phyloP scores from a whole-genome alignment of 148 eudicot genomes.

The Rhododendron ovatum region DNA sequence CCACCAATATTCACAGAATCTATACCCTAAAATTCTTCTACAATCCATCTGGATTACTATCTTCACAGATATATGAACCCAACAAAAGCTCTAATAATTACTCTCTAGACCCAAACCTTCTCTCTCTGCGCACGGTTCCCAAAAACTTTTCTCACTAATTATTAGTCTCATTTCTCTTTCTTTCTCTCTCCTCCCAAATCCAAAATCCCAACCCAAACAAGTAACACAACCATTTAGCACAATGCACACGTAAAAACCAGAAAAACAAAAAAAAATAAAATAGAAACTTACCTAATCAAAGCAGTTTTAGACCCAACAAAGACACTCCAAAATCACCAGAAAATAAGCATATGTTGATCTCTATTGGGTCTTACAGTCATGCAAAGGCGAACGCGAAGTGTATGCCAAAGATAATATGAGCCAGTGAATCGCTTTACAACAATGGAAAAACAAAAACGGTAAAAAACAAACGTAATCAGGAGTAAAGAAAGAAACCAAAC shows the following conservation, averaged over 20 bases:
- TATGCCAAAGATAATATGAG: neutral
- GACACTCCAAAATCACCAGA: neutral
- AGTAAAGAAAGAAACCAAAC: conserved; percentile 1
- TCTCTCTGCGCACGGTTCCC: too few species aligned
- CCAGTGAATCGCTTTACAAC: neutral
- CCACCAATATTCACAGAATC: neutral
- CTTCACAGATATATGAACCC: too few species aligned
- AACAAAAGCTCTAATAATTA: neutral
- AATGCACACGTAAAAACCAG: neutral
- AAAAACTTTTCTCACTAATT: too few species aligned
- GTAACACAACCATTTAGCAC: neutral
- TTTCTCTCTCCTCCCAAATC: too few species aligned
- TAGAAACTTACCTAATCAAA: conserved; percentile 15
- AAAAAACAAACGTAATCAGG: conserved; percentile 1
- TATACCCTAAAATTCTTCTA: neutral
- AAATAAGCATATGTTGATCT: neutral
- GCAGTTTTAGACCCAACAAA: neutral
- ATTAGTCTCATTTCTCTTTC: too few species aligned
- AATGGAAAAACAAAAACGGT: neutral
- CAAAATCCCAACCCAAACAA: neutral
- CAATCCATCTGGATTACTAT: neutral
- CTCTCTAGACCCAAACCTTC: neutral
- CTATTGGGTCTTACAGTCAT: neutral
- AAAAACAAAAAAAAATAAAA: neutral
- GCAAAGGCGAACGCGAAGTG: neutral